Conservation (phyloP, 768 basidiomycete species). For the Termitomyces sp. region DNA sequence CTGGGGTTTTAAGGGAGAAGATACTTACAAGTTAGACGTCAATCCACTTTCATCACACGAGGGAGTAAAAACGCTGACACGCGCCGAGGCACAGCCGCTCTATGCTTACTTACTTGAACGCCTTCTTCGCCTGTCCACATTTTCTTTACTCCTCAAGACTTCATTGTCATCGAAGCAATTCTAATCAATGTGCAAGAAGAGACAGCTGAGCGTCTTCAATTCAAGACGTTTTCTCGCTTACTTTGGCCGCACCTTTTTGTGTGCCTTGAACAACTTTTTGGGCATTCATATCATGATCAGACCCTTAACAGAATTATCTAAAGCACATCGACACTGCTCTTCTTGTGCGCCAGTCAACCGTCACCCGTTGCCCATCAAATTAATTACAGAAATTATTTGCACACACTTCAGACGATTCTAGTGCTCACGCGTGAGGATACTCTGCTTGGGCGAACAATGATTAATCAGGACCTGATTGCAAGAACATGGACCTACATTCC, state of each 20-base stretch:
- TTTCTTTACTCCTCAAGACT: slow-evolving; percentile 1
- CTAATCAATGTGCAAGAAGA: background rate
- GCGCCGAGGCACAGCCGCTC: slow-evolving; percentile 15
- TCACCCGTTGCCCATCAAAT: too few species aligned
- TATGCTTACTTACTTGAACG: slow-evolving; percentile 12
- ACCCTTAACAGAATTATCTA: background rate
- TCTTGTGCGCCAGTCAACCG: background rate
- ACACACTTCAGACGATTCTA: background rate
- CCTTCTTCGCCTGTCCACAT: slow-evolving; percentile 10
- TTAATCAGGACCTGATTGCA: background rate
- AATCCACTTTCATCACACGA: slow-evolving; percentile 13
- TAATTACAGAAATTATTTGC: background rate
- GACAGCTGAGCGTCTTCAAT: slow-evolving; percentile 8
- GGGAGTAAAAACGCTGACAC: slow-evolving; percentile 13
- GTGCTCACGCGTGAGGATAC: background rate
- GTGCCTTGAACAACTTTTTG: background rate
- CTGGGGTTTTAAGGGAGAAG: slow-evolving; percentile 4
- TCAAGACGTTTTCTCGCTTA: slow-evolving; percentile 11
- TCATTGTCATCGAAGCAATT: background rate
- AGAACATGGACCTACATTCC: background rate
- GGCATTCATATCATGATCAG: background rate
- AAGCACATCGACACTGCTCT: background rate
- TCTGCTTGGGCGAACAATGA: background rate
- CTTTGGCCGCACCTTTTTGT: slow-evolving; percentile 11
- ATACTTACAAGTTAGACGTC: slow-evolving; percentile 11